phyloP scores from a whole-genome alignment of 2,329 filamentous ascomycete genomes.

The Trichoderma simmonsii region DNA sequence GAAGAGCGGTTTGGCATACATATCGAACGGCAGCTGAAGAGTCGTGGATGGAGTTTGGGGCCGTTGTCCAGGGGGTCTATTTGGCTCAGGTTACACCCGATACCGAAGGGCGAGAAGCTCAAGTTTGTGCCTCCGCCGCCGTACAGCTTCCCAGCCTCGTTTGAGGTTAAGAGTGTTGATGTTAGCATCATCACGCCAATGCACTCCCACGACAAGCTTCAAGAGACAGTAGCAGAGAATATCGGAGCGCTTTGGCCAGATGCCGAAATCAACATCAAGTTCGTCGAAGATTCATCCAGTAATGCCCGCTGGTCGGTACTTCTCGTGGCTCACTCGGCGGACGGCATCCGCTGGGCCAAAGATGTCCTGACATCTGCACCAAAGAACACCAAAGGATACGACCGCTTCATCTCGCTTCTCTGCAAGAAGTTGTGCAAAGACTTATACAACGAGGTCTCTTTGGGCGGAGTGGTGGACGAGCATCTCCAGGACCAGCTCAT shows the following conservation, averaged over 20 bases:
- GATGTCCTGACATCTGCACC: slow-evolving; percentile 43
- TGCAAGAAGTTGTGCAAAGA: slow-evolving; percentile 44
- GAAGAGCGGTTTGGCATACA: slow-evolving; percentile 48
- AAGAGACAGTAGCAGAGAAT: slow-evolving; percentile 38
- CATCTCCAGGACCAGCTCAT: slow-evolving; percentile 61
- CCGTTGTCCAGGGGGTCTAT: slow-evolving; percentile 41
- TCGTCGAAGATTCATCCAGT: slow-evolving; percentile 50
- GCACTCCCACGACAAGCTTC: slow-evolving; percentile 41
- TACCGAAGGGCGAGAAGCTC: slow-evolving; percentile 36
- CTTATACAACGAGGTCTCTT: slow-evolving; percentile 44
- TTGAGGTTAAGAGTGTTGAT: slow-evolving; percentile 45
- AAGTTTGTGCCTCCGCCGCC: slow-evolving; percentile 30
- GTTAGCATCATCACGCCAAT: slow-evolving; percentile 50
- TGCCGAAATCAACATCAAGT: slow-evolving; percentile 43
- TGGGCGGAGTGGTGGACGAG: slow-evolving; percentile 50
- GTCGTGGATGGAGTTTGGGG: slow-evolving; percentile 52
- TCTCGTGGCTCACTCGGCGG: slow-evolving; percentile 51
- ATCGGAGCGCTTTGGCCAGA: slow-evolving; percentile 43
- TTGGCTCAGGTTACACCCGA: slow-evolving; percentile 39
- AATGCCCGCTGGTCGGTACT: slow-evolving; percentile 54
- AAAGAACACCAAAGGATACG: slow-evolving; percentile 36
- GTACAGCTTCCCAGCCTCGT: slow-evolving; percentile 26
- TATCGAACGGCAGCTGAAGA: slow-evolving; percentile 44
- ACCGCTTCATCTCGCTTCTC: slow-evolving; percentile 38
- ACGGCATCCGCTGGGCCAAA: slow-evolving; percentile 46